phyloP scores from a whole-genome alignment of 2,329 filamentous ascomycete genomes.

The Alternaria triticimaculans region DNA sequence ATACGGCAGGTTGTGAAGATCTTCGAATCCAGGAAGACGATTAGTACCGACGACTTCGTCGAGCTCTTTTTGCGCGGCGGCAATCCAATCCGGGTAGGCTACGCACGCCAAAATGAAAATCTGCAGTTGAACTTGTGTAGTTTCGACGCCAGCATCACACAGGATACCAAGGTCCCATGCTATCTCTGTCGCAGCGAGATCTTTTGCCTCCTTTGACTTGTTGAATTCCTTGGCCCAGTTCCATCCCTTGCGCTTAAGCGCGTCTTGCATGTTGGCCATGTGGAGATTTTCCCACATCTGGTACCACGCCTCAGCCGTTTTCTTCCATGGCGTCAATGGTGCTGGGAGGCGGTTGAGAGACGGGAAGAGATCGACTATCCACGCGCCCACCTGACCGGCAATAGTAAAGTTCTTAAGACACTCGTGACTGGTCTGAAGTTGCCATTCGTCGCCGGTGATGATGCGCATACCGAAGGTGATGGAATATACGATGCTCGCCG shows the following conservation, averaged over 20 bases:
- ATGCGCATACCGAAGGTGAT: slow-evolving; percentile 50
- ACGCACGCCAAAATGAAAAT: slow-evolving; percentile 25
- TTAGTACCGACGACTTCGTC: slow-evolving; percentile 26
- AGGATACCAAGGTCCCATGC: slow-evolving; percentile 26
- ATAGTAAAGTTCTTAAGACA: slow-evolving; percentile 20
- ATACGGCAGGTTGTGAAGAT: slow-evolving; percentile 35
- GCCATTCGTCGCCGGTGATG: slow-evolving; percentile 25
- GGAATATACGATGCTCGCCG: slow-evolving; percentile 49
- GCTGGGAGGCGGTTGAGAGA: slow-evolving; percentile 51
- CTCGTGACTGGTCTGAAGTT: slow-evolving; percentile 17
- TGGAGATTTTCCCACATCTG: slow-evolving; percentile 20
- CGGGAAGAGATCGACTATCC: slow-evolving; percentile 54
- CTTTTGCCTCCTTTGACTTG: slow-evolving; percentile 5
- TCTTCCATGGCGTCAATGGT: slow-evolving; percentile 42
- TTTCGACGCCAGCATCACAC: slow-evolving; percentile 32
- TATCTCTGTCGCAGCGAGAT: slow-evolving; percentile 19
- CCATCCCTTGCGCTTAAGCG: slow-evolving; percentile 19
- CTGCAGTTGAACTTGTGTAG: slow-evolving; percentile 18
- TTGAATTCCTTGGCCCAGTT: slow-evolving; percentile 22
- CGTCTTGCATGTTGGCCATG: slow-evolving; percentile 23
- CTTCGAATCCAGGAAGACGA: slow-evolving; percentile 28
- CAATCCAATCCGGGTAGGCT: slow-evolving; percentile 12
- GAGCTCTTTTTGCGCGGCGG: slow-evolving; percentile 10
- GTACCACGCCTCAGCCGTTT: slow-evolving; percentile 23
- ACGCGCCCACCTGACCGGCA: slow-evolving; percentile 41